Percentiles rank a stretch among this genome's conserved stretches.
These are phyloP conservation scores for Linnemannia elongata DNA, from an alignment of 192 early-diverging fungal genomes.

Conservation along the genomic window DNA sequence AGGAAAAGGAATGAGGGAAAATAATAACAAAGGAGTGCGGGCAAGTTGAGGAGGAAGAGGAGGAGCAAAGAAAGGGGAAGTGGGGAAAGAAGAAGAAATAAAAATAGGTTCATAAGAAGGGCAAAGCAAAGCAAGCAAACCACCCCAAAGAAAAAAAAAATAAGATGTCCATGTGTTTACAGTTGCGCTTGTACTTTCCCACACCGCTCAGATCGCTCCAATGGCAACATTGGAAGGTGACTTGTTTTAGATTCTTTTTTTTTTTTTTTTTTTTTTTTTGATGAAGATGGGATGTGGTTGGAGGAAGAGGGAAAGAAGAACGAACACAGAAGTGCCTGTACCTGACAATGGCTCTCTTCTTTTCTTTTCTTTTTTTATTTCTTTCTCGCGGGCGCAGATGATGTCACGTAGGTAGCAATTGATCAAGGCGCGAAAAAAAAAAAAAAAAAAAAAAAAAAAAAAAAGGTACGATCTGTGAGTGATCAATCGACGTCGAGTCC, in stretches of 20 bases:
- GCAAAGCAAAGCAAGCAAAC: background rate
- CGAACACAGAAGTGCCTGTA: no score
- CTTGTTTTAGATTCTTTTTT: background rate
- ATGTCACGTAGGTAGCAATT: no score
- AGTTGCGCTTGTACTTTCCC: constrained; percentile 19
- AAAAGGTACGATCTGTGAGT: no score
- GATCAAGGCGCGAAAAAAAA: no score
- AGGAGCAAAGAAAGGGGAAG: background rate
- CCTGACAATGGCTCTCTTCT: no score
- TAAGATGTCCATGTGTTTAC: background rate
- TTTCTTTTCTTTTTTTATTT: no score
- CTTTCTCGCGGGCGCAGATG: no score
- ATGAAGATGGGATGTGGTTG: no score
- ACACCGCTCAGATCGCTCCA: constrained; percentile 22
- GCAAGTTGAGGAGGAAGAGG: background rate
- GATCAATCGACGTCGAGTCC: no score
- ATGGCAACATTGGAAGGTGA: background rate
- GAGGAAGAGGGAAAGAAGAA: no score
- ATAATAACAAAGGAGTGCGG: background rate
- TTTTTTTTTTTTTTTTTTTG: background rate
- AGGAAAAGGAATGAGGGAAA: background rate
- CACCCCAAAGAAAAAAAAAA: constrained; percentile 4
- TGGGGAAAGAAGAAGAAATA: constrained; percentile 16
- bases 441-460: no score
- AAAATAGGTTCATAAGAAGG: background rate